A percentile compares a stretch with the other conserved stretches of the same genome.
Conservation (phyloP, 2,329 filamentous ascomycete species). For the Diplodia seriata region DNA sequence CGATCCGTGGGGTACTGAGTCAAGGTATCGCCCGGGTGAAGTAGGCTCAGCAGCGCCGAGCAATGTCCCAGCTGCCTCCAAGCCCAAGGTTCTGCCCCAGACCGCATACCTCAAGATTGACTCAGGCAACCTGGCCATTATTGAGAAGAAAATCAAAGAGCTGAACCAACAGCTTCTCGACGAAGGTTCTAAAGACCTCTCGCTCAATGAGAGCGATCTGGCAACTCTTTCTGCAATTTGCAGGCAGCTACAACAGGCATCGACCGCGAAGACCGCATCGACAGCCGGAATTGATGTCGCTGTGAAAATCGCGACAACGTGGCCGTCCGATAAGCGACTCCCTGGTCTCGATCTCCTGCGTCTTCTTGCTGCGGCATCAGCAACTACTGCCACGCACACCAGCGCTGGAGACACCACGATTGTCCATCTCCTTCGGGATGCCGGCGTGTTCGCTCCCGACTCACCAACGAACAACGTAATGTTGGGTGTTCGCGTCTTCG, state of each 20-base stretch:
- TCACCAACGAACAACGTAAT: slow-evolving; percentile 81
- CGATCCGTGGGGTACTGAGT: slow-evolving; percentile 80
- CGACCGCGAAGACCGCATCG: slow-evolving; percentile 38
- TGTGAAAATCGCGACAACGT: slow-evolving; percentile 74
- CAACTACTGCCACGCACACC: slow-evolving; percentile 68
- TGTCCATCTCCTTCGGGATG: slow-evolving; percentile 65
- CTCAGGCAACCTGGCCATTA: slow-evolving; percentile 71
- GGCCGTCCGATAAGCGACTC: slow-evolving; percentile 81
- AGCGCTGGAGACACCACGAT: slow-evolving; percentile 64
- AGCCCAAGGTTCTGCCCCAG: slow-evolving; percentile 74
- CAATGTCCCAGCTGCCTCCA: slow-evolving; percentile 46
- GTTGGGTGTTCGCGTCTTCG: slow-evolving; percentile 81
- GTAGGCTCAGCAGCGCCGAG: slow-evolving; percentile 48
- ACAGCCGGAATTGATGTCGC: slow-evolving; percentile 66
- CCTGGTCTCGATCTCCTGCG: slow-evolving; percentile 87
- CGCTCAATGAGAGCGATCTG: slow-evolving; percentile 76
- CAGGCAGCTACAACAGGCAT: slow-evolving; percentile 64
- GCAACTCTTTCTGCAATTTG: slow-evolving; percentile 67
- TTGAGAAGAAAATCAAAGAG: slow-evolving; percentile 77
- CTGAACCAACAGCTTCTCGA: slow-evolving; percentile 76
- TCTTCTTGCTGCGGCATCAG: slow-evolving; percentile 73
- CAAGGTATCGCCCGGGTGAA: slow-evolving; percentile 78
- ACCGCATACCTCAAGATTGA: slow-evolving; percentile 79
- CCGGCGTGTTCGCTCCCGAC: slow-evolving; percentile 63
- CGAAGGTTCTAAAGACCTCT: slow-evolving; percentile 73